Base-by-base conservation (phyloP, 2,329 filamentous ascomycete genomes). In the Phoma sp. region DNA sequence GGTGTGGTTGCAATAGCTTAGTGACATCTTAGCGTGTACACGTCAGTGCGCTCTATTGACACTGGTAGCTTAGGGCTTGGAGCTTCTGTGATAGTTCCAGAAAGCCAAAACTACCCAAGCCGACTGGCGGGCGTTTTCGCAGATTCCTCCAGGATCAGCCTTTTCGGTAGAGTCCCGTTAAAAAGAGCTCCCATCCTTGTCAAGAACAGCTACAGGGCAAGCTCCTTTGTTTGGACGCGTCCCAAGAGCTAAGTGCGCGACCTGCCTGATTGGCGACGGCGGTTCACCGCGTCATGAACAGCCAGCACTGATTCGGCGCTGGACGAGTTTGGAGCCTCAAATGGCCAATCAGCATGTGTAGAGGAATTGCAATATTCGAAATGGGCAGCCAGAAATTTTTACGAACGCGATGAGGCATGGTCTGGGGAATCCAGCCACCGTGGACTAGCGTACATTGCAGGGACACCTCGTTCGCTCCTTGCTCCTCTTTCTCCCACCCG, bases 401-500 rank as follows among this genome's bases (percentile, higher is more conserved):
- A 26, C 48, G 36, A 40, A 39, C 40, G 48, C 45, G 51, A 48
- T 42, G 39, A 53, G 50, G 50, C 29, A 53, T 53, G 33, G 39
- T 36, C 34, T 29, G 28, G 50, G 43, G 37, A 33, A 33, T 25
- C 34, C 36, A 36, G 29, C 36, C 42, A 36, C 42, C 42, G 20
- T 18, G 9, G 42, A 33, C 42, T 52, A 52, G 48, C 48, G 40
- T 25, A 18, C 42, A 42, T 39, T 33, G 21, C 46, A 43, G 46
- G 40, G 48, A 42, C 26, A 45, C 42, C 38, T 40, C 28, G 33
- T 39, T 38, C 42, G 42, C 40, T 64, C 49, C 56, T 60, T 63
- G 60, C 55, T 54, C 48, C 33, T 52, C 40, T 37, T 40, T 38
- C 30, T 30, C 51, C 39, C 39, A 38, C 32, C 38, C 39, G 45